Percentiles rank a stretch among this genome's conserved stretches.
Conservation (phyloP, 1,284 basidiomycete species). For the Crepidotus sp. region DNA sequence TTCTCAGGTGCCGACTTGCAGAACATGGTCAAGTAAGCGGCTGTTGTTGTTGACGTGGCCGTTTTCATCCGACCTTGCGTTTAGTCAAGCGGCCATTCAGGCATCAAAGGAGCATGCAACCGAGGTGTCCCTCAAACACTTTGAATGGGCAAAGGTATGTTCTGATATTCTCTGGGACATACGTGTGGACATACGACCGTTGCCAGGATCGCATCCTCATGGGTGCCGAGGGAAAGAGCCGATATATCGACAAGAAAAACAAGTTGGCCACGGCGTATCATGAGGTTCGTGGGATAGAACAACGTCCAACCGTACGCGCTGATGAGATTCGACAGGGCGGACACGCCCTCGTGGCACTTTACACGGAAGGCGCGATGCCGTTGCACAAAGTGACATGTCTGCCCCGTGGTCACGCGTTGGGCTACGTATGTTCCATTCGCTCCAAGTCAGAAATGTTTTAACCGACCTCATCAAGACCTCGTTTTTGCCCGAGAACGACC, state of each 20-base stretch:
- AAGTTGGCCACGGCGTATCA: constrained; percentile 91
- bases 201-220: constrained; percentile 82
- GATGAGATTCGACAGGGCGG: constrained; percentile 53
- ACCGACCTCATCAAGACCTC: constrained; percentile 52
- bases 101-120: constrained; percentile 76
- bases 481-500: constrained; percentile 79
- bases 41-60: constrained; percentile 18
- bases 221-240: constrained; percentile 87
- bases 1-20: constrained; percentile 90
- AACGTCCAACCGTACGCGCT: constrained; percentile 12
- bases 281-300: constrained; percentile 44
- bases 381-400: constrained; percentile 95
- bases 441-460: constrained; percentile 13
- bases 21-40: constrained; percentile 80
- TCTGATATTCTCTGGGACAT: not conserved
- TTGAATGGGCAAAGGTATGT: constrained; percentile 90
- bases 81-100: constrained; percentile 76
- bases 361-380: constrained; percentile 89
- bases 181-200: constrained; percentile 4
- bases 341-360: constrained; percentile 84
- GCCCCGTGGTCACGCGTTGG: constrained; percentile 86
- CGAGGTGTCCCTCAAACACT: constrained; percentile 70
- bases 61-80: constrained; percentile 10
- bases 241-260: constrained; percentile 77
- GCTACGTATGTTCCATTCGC: constrained; percentile 51